Conservation (phyloP, 257 asterid genomes). For the Anisodus tanguticus region DNA sequence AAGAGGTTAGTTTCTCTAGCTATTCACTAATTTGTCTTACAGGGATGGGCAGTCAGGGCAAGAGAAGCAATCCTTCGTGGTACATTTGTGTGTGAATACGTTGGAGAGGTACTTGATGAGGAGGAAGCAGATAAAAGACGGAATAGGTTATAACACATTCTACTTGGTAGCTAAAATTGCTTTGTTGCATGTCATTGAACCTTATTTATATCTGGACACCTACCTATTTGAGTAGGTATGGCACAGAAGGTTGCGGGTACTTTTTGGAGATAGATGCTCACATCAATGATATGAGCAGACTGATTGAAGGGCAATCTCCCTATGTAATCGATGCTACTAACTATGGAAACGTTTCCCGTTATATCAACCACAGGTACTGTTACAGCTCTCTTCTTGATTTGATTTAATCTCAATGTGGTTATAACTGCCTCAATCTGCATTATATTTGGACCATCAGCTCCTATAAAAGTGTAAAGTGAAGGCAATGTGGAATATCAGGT, state of each 20-base stretch:
- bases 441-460: slow-evolving; percentile 22
- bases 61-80: slow-evolving; percentile 84
- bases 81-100: slow-evolving; percentile 88
- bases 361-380: slow-evolving; percentile 92
- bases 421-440: slow-evolving; percentile 2
- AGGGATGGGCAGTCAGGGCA: slow-evolving; percentile 99
- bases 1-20: slow-evolving; percentile 15
- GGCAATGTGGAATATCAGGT: slow-evolving; percentile 15
- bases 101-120: slow-evolving; percentile 90
- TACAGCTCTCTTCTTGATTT: slow-evolving; percentile 12
- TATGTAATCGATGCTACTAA: slow-evolving; percentile 84
- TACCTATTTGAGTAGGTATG: slow-evolving; percentile 53
- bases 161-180: not conserved
- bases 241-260: slow-evolving; percentile 63
- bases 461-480: slow-evolving; percentile 10
- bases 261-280: slow-evolving; percentile 74
- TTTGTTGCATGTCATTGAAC: not conserved
- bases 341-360: slow-evolving; percentile 93
- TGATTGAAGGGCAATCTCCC: slow-evolving; percentile 75
- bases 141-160: slow-evolving; percentile 53
- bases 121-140: slow-evolving; percentile 86
- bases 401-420: not conserved
- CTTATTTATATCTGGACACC: slow-evolving; percentile 5
- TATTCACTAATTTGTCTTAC: slow-evolving; percentile 39
- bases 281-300: slow-evolving; percentile 80